Base-by-base conservation (phyloP, 163 green algal genomes). In the Prototheca cutis region DNA sequence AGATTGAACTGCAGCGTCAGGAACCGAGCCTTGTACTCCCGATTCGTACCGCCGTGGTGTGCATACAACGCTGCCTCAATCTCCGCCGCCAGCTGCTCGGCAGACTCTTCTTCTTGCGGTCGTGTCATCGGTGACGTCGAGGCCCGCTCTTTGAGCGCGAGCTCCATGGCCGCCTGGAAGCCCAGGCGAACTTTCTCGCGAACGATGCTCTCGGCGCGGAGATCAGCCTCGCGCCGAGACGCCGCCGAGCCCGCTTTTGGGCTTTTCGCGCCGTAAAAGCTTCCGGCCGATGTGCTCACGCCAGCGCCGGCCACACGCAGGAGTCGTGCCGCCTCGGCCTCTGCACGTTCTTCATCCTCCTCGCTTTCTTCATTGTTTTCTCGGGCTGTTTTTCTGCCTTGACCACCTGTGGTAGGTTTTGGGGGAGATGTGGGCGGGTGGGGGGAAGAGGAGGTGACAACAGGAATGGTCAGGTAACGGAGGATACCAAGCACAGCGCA, bases 1-100 rank as follows among this genome's bases (percentile, higher is more conserved):
- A 97, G 77, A 75, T 97, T 97, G 82, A 93, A 95, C 1, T 75
- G 55, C 21, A 97, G 71, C 39, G 67, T 85, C 7, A 84, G 78
- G 60, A 82, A 79, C 70, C 85, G 80, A 29, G 65, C 48, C 71
- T 90, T 90, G 85, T 95, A 97, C 47, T 93, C 82, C 55, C 84
- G 81, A 40, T 32, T 82, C 1, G 59, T 67, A 15, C 72, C 73
- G 34, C 71, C 76, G 15, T 70, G 62, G 27, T 67, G 23, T 21
- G 62, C n/a, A 30, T 39, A 55, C 39, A 75, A 48, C 10, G 68
- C 59, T 1, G 25, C 51, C 51, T 73, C 63, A 47, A 73, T 48
- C 0, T 47, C 59, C 28, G 67, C 56, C 3, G 64, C 63, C 28
- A 68, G 42, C 4, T 31, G 30, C 0, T 19, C 31, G n/a, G n/a